Evolutionary conservation across 768 basidiomycete genomes (phyloP).

Genomic region (Lactarius evosmus): DNA sequence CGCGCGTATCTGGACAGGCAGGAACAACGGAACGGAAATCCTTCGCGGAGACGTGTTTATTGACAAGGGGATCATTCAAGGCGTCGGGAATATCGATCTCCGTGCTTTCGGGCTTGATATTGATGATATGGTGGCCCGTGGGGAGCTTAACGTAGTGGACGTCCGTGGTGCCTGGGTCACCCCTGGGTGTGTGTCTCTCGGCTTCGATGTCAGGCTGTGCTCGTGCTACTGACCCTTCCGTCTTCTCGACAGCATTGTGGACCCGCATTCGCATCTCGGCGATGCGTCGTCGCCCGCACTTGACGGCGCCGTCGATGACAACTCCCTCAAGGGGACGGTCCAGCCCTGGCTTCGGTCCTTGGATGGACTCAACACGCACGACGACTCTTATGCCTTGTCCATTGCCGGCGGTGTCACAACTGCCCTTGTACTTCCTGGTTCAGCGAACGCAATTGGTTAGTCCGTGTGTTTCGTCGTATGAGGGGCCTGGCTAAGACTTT

Average conservation of each 20-base stretch:
- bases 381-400: conserved; percentile 67
- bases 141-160: conserved; percentile 48
- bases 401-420: conserved; percentile 81
- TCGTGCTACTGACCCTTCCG: neutral
- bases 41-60: conserved; percentile 64
- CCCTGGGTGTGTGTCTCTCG: conserved; percentile 46
- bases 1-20: conserved; percentile 83
- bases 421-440: conserved; percentile 72
- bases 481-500: conserved; percentile 9
- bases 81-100: conserved; percentile 45
- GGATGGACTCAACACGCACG: conserved; percentile 80
- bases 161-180: conserved; percentile 73
- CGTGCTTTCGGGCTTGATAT: conserved; percentile 27
- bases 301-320: conserved; percentile 40
- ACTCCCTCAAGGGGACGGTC: conserved; percentile 43
- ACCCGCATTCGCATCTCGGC: conserved; percentile 48
- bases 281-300: conserved; percentile 34
- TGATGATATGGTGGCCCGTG: conserved; percentile 19
- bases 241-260: conserved; percentile 37
- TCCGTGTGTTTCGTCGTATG: neutral
- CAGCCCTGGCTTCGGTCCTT: conserved; percentile 73
- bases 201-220: neutral
- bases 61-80: conserved; percentile 64
- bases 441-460: conserved; percentile 37
- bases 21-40: conserved; percentile 62